phyloP scores from a whole-genome alignment of 805 yeast species.

The Candida corydali region DNA sequence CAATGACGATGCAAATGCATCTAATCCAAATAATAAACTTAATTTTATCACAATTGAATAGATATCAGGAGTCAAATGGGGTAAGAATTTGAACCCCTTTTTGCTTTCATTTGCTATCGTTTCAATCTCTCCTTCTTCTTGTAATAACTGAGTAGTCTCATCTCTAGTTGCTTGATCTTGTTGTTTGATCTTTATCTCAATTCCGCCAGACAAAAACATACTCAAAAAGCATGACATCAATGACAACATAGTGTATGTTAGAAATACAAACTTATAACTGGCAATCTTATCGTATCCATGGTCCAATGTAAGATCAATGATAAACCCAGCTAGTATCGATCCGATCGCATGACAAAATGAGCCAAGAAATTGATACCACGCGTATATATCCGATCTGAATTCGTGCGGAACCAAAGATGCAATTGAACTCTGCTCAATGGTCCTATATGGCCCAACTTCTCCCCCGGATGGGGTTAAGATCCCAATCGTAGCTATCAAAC shows the following conservation, averaged over 20 bases:
- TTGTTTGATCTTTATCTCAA: constrained; percentile 13
- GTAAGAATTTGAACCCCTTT: constrained; percentile 13
- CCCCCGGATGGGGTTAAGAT: constrained; percentile 57
- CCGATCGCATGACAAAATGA: constrained; percentile 46
- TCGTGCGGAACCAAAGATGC: constrained; percentile 42
- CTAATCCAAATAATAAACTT: constrained; percentile 37
- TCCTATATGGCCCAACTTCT: constrained; percentile 56
- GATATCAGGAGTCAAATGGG: constrained; percentile 16
- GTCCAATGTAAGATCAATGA: constrained; percentile 15
- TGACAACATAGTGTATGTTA: constrained; percentile 20
- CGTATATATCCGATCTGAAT: constrained; percentile 49
- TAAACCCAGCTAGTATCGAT: constrained; percentile 34
- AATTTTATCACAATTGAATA: constrained; percentile 26
- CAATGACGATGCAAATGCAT: constrained; percentile 41
- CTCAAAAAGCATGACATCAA: constrained; percentile 15
- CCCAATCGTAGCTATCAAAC: constrained; percentile 41
- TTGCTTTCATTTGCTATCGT: neutral
- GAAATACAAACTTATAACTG: constrained; percentile 29
- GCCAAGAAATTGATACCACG: constrained; percentile 54
- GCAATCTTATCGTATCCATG: constrained; percentile 15
- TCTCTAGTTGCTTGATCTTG: constrained; percentile 5
- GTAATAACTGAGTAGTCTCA: constrained; percentile 16
- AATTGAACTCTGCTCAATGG: constrained; percentile 51
- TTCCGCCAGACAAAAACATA: constrained; percentile 12
- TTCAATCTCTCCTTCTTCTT: constrained; percentile 4